Evolutionary conservation across 1,139 yeast genomes (phyloP), one percentile per base, ranked within the genome.

Genomic region (Protomyces inundatus): DNA sequence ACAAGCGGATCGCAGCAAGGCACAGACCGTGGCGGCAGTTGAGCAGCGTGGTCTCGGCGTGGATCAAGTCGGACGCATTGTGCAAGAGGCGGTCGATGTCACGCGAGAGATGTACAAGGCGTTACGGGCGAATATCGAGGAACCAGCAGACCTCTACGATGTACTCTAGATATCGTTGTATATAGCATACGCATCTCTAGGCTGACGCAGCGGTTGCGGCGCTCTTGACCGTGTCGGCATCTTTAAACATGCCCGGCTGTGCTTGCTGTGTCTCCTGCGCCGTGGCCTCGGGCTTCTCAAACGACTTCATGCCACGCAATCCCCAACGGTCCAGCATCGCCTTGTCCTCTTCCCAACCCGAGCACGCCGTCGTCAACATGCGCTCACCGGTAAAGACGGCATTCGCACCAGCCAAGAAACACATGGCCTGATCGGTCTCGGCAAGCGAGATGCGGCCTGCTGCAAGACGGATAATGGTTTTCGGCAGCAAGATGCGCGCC

Each of bases 371-470:
- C 2, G 95, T 87, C 67, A 87, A 76, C 93, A 87, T 87, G 70
- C 82, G 84, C 73, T 87, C 87, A 32, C 95, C 95, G 0, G 93
- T 87, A 73, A 87, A 87, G 59, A 87, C 85, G 14, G 93, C 91
- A 74, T 87, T 87, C 66, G 87, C 85, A 10, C 95, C 95, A 54
- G 87, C 84, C 84, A 86, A 80, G 73, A 87, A 87, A 69, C 91
- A 86, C 71, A 87, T 74, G 65, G 86, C 82, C 71, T 87, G 95
- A 69, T 87, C 91, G 66, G 82, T 77, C 69, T 87, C 93, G 69
- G 84, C 85, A 91, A 87, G 87, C 37, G 90, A 85, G 71, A 86
- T 86, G 66, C 95, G 78, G 0, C 95, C 95, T 7, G 95, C 95
- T 3, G 93, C 91, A 65, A 87, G 77, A 67, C 95, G 79, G 67